Percentiles rank a stretch among this genome's conserved stretches.
Evolutionary conservation across 306 rosid genomes (phyloP).

Genomic region (Hippophae rhamnoides): DNA sequence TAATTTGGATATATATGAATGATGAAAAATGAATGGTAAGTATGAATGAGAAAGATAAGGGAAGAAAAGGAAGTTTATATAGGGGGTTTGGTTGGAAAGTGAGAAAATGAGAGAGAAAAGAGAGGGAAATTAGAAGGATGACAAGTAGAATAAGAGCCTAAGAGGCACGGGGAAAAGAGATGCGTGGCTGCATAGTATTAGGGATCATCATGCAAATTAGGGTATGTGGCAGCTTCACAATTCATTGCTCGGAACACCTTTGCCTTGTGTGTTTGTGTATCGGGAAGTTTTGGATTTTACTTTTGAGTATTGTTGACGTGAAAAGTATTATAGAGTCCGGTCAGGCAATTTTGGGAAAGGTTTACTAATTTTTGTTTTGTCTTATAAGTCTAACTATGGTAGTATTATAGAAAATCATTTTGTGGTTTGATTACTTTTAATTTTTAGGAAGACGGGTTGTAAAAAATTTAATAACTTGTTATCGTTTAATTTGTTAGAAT

Average conservation of each 20-base stretch:
- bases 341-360: no score
- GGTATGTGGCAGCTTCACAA: conserved; percentile 56
- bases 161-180: conserved; percentile 20
- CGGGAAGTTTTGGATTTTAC: conserved; percentile 18
- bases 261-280: background rate
- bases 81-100: conserved; percentile 16
- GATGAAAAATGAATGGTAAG: background rate
- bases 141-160: conserved; percentile 19
- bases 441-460: no score
- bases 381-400: no score
- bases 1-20: background rate
- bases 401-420: no score
- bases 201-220: conserved; percentile 66
- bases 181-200: conserved; percentile 59
- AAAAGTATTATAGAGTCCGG: no score
- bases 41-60: conserved; percentile 15
- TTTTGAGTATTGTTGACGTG: conserved; percentile 3
- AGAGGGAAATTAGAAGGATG: conserved; percentile 8
- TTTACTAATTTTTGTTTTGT: no score
- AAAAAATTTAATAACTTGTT: no score
- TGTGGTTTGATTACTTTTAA: no score
- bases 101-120: background rate
- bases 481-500: no score
- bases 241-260: conserved; percentile 14
- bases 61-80: conserved; percentile 29